phyloP scores from a whole-genome alignment of 768 basidiomycete species.

The Trametes coccinea region DNA sequence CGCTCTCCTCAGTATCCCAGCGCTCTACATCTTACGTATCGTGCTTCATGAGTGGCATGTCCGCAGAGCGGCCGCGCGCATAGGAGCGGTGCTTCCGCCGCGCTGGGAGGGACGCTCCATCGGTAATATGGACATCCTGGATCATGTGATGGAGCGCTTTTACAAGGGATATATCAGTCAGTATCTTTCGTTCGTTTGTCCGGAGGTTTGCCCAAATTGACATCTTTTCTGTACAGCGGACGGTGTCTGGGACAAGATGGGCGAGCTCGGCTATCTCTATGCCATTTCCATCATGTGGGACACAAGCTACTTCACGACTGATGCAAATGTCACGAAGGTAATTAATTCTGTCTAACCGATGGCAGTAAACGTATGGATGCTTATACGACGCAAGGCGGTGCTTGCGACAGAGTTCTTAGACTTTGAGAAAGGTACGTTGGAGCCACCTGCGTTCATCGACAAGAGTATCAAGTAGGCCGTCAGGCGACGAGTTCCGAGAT shows the following conservation, averaged over 20 bases:
- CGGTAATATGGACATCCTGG: slow-evolving; percentile 38
- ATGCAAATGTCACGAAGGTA: slow-evolving; percentile 5
- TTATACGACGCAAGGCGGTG: slow-evolving; percentile 32
- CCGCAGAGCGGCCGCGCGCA: neutral
- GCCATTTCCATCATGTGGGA: neutral
- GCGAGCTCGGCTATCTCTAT: neutral
- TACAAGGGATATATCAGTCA: slow-evolving; percentile 40
- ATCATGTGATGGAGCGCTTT: slow-evolving; percentile 15
- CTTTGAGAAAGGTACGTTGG: slow-evolving; percentile 43
- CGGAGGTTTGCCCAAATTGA: too few species aligned
- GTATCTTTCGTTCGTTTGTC: neutral
- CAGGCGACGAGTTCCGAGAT: slow-evolving; percentile 37
- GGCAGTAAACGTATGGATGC: neutral
- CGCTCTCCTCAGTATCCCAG: slow-evolving; percentile 3
- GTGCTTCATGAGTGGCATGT: neutral
- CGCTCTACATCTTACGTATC: neutral
- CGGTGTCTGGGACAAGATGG: slow-evolving; percentile 1
- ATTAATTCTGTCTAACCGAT: neutral
- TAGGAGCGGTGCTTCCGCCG: slow-evolving; percentile 28
- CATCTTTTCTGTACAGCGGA: neutral
- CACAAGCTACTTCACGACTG: neutral
- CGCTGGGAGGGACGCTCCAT: slow-evolving; percentile 31
- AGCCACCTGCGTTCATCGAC: neutral
- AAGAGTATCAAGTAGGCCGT: neutral
- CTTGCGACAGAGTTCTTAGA: slow-evolving; percentile 46